phyloP scores from a whole-genome alignment of 352 stramenopile species.

The Pythium periplocum region DNA sequence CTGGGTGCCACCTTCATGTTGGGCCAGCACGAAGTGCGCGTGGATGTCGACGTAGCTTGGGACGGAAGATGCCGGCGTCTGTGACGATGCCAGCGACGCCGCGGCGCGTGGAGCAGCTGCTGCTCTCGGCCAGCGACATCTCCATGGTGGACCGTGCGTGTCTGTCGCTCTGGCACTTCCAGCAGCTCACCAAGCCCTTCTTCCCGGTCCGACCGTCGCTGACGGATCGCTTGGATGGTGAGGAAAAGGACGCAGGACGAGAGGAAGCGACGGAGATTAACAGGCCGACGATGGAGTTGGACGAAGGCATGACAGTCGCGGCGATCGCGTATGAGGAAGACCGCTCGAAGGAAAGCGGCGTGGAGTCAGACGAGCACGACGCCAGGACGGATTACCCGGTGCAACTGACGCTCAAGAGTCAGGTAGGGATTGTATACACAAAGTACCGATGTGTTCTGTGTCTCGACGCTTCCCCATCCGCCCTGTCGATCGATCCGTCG shows the following conservation, averaged over 20 bases:
- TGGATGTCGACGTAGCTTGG: too few species aligned
- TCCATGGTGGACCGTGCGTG: slow-evolving; percentile 66
- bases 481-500: slow-evolving; percentile 71
- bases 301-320: slow-evolving; percentile 69
- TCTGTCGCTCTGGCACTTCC: slow-evolving; percentile 78
- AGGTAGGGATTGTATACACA: slow-evolving; percentile 58
- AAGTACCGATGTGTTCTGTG: slow-evolving; percentile 81
- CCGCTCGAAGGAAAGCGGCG: not conserved
- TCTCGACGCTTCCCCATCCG: slow-evolving; percentile 80
- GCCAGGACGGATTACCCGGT: slow-evolving; percentile 10
- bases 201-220: slow-evolving; percentile 20
- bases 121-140: slow-evolving; percentile 57
- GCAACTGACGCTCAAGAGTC: slow-evolving; percentile 37
- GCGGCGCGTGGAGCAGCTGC: slow-evolving; percentile 40
- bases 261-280: not conserved
- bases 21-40: too few species aligned
- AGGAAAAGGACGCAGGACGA: slow-evolving; percentile 18
- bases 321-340: slow-evolving; percentile 28
- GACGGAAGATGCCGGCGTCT: not conserved
- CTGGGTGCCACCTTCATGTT: too few species aligned
- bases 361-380: slow-evolving; percentile 4
- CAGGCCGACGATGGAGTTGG: slow-evolving; percentile 24
- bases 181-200: slow-evolving; percentile 48
- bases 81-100: slow-evolving; percentile 1
- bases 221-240: slow-evolving; percentile 1